These are phyloP conservation scores for Serendipita vermifera DNA, from an alignment of 768 basidiomycete species.

Conservation along the genomic window DNA sequence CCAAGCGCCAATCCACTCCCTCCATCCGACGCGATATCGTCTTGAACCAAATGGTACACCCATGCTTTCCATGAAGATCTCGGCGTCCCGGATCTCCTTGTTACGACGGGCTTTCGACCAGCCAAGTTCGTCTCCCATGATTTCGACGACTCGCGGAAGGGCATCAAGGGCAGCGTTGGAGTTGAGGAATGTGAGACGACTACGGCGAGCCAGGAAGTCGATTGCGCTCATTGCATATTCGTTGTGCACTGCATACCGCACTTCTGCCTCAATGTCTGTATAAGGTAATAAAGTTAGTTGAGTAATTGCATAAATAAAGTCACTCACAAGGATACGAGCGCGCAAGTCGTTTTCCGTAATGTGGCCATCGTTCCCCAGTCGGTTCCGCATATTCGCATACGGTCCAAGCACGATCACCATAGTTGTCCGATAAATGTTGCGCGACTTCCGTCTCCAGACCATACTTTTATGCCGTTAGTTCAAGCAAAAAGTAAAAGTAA, in stretches of 20 bases:
- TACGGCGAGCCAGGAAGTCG: slow-evolving; percentile 86
- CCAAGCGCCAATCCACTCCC: slow-evolving; percentile 12
- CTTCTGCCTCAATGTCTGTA: slow-evolving; percentile 81
- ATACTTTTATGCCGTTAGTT: slow-evolving; percentile 37
- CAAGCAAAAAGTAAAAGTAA: slow-evolving; percentile 8
- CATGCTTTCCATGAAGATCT: slow-evolving; percentile 71
- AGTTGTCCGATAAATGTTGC: slow-evolving; percentile 82
- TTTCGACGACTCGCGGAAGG: slow-evolving; percentile 77
- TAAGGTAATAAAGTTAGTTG: background rate
- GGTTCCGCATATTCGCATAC: slow-evolving; percentile 69
- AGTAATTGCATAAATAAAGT: background rate
- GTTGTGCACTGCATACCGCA: slow-evolving; percentile 72
- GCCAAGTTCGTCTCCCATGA: slow-evolving; percentile 75
- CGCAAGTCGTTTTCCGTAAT: slow-evolving; percentile 63
- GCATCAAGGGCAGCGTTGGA: slow-evolving; percentile 70
- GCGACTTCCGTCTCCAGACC: slow-evolving; percentile 87
- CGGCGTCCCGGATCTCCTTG: slow-evolving; percentile 44
- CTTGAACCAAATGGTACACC: slow-evolving; percentile 38
- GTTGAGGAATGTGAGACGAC: slow-evolving; percentile 90
- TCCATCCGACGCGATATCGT: background rate
- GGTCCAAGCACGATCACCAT: slow-evolving; percentile 95
- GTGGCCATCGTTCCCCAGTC: slow-evolving; percentile 72
- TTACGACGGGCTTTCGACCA: slow-evolving; percentile 55
- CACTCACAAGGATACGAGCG: slow-evolving; percentile 62
- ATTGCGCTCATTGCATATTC: slow-evolving; percentile 90